phyloP scores from a whole-genome alignment of 2,329 filamentous ascomycete genomes.

The Colletotrichum musae region DNA sequence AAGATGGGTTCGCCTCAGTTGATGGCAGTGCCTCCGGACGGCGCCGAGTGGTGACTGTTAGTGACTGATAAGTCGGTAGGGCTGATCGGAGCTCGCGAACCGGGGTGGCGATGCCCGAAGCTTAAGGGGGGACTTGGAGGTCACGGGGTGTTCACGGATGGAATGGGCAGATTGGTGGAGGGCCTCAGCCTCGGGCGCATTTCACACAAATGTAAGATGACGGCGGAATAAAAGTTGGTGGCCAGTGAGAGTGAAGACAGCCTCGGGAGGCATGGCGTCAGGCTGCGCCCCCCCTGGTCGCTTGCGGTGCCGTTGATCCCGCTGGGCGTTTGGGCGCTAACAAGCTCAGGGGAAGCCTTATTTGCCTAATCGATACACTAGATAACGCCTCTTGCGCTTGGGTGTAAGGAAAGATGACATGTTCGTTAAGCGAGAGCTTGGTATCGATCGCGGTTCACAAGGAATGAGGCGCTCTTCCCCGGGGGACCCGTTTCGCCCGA shows the following conservation, averaged over 20 bases:
- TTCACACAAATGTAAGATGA: too few relatives aligned
- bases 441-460: not conserved
- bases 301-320: slow-evolving; percentile 8
- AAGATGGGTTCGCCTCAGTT: too few relatives aligned
- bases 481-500: slow-evolving; percentile 6
- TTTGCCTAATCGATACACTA: not conserved
- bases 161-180: too few relatives aligned
- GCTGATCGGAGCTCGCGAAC: too few relatives aligned
- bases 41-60: too few relatives aligned
- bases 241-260: not conserved
- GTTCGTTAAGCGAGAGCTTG: not conserved
- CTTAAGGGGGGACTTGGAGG: too few relatives aligned
- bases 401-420: not conserved
- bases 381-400: not conserved
- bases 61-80: too few relatives aligned
- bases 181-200: not conserved
- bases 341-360: not conserved
- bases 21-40: too few relatives aligned
- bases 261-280: not conserved
- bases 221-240: too few relatives aligned
- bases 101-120: too few relatives aligned
- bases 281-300: not conserved
- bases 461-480: not conserved
- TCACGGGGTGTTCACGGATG: too few relatives aligned
- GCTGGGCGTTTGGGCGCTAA: not conserved